Conservation (phyloP, 192 early-diverging fungal genomes). For the Jimgerdemannia flammicorona region DNA sequence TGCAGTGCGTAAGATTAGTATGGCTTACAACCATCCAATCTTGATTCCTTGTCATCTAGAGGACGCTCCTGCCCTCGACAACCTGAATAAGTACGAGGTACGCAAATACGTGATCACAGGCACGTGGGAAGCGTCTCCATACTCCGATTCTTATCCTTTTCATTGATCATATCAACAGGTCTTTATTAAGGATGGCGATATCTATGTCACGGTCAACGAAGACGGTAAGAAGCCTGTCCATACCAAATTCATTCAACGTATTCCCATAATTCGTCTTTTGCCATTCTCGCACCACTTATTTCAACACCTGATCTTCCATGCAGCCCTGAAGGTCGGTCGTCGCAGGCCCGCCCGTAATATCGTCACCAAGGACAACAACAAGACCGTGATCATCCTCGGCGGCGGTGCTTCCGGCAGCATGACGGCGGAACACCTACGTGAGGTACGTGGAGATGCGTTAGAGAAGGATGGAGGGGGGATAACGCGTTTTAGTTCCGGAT, state of each 20-base stretch:
- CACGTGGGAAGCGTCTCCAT: no score
- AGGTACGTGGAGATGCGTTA: slow-evolving; percentile 18
- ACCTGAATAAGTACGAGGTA: slow-evolving; percentile 29
- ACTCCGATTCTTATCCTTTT: neutral
- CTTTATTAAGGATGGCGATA: slow-evolving; percentile 23
- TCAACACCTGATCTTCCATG: neutral
- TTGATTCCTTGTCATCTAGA: slow-evolving; percentile 9
- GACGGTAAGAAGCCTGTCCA: slow-evolving; percentile 4
- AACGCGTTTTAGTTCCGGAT: neutral
- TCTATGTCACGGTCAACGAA: slow-evolving; percentile 35
- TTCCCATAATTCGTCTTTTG: neutral
- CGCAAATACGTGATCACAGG: neutral
- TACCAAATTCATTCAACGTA: neutral
- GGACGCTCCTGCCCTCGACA: slow-evolving; percentile 38
- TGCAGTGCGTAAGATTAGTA: neutral
- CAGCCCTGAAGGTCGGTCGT: slow-evolving; percentile 13
- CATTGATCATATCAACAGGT: neutral
- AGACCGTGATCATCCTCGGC: slow-evolving; percentile 44
- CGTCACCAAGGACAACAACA: slow-evolving; percentile 7
- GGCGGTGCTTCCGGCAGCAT: slow-evolving; percentile 48
- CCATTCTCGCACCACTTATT: neutral
- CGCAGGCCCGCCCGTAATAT: slow-evolving; percentile 9
- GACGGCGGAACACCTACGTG: slow-evolving; percentile 40
- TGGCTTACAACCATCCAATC: neutral
- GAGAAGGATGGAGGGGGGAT: neutral